Evolutionary conservation across 257 asterid genomes (phyloP), one percentile per base, ranked within the genome.

Genomic region (Solanum virginianum): DNA sequence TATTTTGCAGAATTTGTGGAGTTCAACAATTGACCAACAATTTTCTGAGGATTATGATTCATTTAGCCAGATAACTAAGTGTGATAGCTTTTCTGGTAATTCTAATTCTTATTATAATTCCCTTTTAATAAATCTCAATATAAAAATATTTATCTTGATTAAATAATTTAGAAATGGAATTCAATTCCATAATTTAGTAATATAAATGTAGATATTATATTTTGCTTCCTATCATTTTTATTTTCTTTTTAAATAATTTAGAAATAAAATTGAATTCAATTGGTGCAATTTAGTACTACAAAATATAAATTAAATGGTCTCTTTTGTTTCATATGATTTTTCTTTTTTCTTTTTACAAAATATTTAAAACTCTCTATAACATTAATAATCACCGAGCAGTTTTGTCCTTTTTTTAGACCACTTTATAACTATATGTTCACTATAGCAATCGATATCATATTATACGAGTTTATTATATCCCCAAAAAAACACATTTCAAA

Each of bases 51-150:
- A 88, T 65, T 82, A 85, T 77, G 90, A 89, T 51, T 85, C 75
- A 72, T 84, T 87, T 75, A 81, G 87, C 83, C 90, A 87, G 56
- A 88, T 86, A 47, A 86, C 87, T 66, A 93, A 88, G 53, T 77
- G 87, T 80, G 91, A 90, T 65, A 83, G 56, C 84, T 60, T 84
- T 85, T 86, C 91, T 71, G 90, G 90, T 87, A 74, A 87, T 32
- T 75, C 43, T 20, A 47, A 13, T 47, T 74, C 41, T 74, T 66
- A 36, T 36, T 36, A 32, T 32, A 66, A 32, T 68, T 51, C 63
- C 22, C 10, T 77, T 77, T 24, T 70, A 39, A 41, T 77, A 32
- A 32, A 45, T 75, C 43, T 51, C 26, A 77, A 2, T 77, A 8
- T 74, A 69, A 17, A 26, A 41, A 71, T 10, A 10, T 4, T 71